phyloP scores from a whole-genome alignment of 23 red algal genomes.

The Agarophyton chilense region DNA sequence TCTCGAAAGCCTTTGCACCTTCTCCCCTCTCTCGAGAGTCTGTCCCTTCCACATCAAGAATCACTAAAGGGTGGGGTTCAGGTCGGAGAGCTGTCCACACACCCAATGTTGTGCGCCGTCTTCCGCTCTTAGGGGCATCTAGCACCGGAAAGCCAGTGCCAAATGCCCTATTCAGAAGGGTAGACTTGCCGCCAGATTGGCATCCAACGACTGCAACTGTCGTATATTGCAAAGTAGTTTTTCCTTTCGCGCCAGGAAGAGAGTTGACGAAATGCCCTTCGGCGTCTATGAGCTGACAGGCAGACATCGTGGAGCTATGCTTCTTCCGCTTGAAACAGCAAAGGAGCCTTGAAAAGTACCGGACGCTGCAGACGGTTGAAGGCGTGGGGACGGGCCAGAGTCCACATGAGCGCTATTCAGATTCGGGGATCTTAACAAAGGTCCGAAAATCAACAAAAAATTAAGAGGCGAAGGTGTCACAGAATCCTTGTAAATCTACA shows the following conservation, averaged over 20 bases:
- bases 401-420: too few species aligned
- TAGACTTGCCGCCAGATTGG: constrained; percentile 95
- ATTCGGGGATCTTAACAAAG: too few species aligned
- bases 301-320: constrained; percentile 27
- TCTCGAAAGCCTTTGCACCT: constrained; percentile 76
- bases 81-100: constrained; percentile 66
- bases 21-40: constrained; percentile 95
- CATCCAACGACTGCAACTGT: constrained; percentile 87
- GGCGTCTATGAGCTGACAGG: constrained; percentile 61
- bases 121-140: constrained; percentile 71
- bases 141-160: constrained; percentile 94
- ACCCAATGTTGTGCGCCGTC: constrained; percentile 88
- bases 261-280: constrained; percentile 48
- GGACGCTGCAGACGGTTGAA: too few species aligned
- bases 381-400: too few species aligned
- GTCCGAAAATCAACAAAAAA: too few species aligned
- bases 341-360: too few species aligned
- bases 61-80: constrained; percentile 4
- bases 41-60: constrained; percentile 98
- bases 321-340: background rate
- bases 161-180: constrained; percentile 91
- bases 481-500: too few species aligned
- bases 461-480: too few species aligned
- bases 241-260: constrained; percentile 4
- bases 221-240: constrained; percentile 37